Evolutionary conservation across 1,139 yeast genomes (phyloP).

Genomic region (Groenewaldozyma sp.): DNA sequence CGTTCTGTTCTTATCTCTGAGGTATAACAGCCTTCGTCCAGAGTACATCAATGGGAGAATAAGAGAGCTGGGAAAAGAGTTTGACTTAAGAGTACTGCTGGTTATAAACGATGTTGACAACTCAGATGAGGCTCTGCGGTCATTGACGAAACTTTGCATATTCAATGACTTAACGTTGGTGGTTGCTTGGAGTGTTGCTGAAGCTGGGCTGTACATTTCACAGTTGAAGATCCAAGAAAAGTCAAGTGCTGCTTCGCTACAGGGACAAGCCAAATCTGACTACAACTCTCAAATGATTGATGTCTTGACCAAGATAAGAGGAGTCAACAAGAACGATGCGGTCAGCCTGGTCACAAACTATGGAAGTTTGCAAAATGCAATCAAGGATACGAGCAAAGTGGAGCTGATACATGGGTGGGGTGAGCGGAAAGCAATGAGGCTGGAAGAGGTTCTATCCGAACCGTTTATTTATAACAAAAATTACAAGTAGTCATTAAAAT

Average conservation of each 20-base stretch:
- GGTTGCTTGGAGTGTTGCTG: constrained; percentile 74
- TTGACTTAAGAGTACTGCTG: constrained; percentile 51
- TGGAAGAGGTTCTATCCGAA: constrained; percentile 40
- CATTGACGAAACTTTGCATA: constrained; percentile 60
- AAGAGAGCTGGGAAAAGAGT: constrained; percentile 42
- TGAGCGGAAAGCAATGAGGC: constrained; percentile 39
- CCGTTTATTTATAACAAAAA: constrained; percentile 43
- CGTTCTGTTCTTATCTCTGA: constrained; percentile 59
- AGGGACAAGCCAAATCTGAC: constrained; percentile 37
- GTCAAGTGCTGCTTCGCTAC: constrained; percentile 31
- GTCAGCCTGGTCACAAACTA: constrained; percentile 44
- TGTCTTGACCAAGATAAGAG: constrained; percentile 42
- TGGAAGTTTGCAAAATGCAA: constrained; percentile 43
- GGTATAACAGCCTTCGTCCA: constrained; percentile 80
- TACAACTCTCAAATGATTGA: constrained; percentile 44
- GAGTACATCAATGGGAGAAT: constrained; percentile 73
- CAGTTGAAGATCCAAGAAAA: constrained; percentile 27
- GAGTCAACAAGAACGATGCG: constrained; percentile 54
- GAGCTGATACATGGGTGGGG: constrained; percentile 47
- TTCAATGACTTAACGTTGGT: constrained; percentile 58
- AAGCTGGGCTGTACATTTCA: constrained; percentile 69
- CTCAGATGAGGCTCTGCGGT: constrained; percentile 59
- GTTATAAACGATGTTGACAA: constrained; percentile 74
- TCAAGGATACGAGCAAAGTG: constrained; percentile 25
- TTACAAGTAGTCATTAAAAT: no score